These are phyloP conservation scores for Exophiala sp. DNA, from an alignment of 2,329 filamentous ascomycete species.

Conservation along the genomic window DNA sequence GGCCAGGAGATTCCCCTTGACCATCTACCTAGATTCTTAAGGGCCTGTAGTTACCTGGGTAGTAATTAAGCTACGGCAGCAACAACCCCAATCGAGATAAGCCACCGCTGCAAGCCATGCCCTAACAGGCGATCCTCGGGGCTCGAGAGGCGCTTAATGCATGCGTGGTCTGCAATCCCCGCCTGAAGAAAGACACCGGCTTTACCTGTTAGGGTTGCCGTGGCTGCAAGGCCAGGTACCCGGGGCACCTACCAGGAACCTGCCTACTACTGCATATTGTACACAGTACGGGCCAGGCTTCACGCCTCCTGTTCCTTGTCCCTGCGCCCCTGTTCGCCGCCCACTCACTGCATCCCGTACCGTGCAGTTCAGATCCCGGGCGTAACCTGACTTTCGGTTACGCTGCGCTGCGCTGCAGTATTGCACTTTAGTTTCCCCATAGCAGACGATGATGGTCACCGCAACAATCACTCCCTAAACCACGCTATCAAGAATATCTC, in stretches of 20 bases:
- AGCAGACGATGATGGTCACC: slow-evolving; percentile 1
- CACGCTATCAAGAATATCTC: neutral
- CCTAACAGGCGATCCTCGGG: slow-evolving; percentile 1
- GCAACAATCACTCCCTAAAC: slow-evolving; percentile 1
- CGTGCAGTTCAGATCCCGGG: neutral
- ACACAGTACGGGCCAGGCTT: too few species aligned
- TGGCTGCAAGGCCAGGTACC: neutral
- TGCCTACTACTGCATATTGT: too few species aligned
- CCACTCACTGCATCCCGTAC: neutral
- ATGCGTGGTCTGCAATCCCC: neutral
- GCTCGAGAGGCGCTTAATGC: neutral
- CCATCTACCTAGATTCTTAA: too few species aligned
- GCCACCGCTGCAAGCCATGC: neutral
- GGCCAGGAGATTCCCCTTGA: too few species aligned
- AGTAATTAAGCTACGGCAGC: too few species aligned
- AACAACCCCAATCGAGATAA: slow-evolving; percentile 1
- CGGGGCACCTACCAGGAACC: neutral
- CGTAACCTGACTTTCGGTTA: neutral
- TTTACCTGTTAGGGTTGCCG: neutral
- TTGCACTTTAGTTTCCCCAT: neutral
- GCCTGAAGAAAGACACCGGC: neutral
- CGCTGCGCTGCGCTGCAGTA: neutral
- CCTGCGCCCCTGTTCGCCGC: neutral
- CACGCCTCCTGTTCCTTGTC: neutral
- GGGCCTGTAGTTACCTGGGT: too few species aligned